A percentile compares a stretch with the other conserved stretches of the same genome.
Evolutionary conservation across 163 green algal species (phyloP).

Genomic region (Botryococcus braunii): DNA sequence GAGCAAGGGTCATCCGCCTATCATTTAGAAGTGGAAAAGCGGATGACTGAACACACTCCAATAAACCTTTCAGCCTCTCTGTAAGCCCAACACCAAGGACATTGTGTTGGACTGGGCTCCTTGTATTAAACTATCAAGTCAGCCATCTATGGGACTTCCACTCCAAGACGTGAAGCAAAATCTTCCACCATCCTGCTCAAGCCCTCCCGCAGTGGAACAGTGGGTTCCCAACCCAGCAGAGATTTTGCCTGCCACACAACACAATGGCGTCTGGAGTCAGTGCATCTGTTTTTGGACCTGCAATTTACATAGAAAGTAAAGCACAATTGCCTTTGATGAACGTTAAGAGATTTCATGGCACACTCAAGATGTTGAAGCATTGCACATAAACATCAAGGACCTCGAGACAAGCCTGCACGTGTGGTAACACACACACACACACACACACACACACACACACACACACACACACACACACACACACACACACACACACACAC

Average conservation of each 20-base stretch:
- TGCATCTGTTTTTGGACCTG: neutral
- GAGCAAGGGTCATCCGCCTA: no score
- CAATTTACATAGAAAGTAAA: no score
- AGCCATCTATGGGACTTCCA: neutral
- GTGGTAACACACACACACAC: neutral
- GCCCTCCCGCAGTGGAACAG: slow-evolving; percentile 79
- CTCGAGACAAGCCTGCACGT: neutral
- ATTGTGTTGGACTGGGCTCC: no score
- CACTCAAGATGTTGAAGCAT: neutral
- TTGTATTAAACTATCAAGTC: no score
- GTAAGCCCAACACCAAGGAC: no score
- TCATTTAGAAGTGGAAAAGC: no score
- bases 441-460: slow-evolving; percentile 5
- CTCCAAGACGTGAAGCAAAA: slow-evolving; percentile 44
- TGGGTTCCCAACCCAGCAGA: slow-evolving; percentile 87
- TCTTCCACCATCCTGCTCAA: slow-evolving; percentile 88
- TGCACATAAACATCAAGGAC: neutral
- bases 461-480: no score
- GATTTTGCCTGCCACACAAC: slow-evolving; percentile 14
- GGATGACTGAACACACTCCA: no score
- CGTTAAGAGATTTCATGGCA: no score
- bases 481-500: slow-evolving; percentile 1
- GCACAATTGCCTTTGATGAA: no score
- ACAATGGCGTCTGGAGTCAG: neutral
- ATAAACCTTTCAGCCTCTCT: no score